Evolutionary conservation across 306 rosid species (phyloP).

Genomic region (Cucurbita moschata): DNA sequence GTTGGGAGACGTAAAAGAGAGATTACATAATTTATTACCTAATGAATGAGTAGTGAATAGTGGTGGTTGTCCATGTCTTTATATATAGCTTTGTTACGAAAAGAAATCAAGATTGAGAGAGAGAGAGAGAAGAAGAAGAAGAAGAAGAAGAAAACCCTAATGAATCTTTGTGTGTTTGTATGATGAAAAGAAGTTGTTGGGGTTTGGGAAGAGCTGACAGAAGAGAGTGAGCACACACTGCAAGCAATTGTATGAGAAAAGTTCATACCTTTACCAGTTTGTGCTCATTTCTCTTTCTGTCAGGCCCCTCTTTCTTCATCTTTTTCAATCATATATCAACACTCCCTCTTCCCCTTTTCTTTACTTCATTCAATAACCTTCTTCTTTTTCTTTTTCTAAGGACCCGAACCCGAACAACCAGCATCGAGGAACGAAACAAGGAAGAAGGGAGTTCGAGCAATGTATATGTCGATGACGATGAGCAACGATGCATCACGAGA

Average conservation of each 20-base stretch:
- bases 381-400: neutral
- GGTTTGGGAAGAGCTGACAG: neutral
- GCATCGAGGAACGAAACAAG: too few relatives aligned
- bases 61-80: neutral
- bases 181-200: too few relatives aligned
- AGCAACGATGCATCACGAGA: too few relatives aligned
- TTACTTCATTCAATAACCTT: neutral
- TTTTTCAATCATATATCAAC: neutral
- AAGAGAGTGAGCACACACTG: conserved; percentile 14
- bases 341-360: too few relatives aligned
- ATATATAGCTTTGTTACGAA: too few relatives aligned
- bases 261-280: neutral
- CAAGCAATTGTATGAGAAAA: neutral
- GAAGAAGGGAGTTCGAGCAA: too few relatives aligned
- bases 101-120: neutral
- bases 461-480: too few relatives aligned
- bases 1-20: neutral
- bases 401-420: too few relatives aligned
- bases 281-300: conserved; percentile 13
- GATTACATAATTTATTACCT: neutral
- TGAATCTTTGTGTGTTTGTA: neutral
- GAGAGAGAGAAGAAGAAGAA: neutral
- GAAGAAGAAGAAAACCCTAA: neutral
- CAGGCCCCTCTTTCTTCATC: neutral
- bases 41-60: neutral